Conservation (phyloP, 2,329 filamentous ascomycete genomes). For the Fusarium chlamydosporum region DNA sequence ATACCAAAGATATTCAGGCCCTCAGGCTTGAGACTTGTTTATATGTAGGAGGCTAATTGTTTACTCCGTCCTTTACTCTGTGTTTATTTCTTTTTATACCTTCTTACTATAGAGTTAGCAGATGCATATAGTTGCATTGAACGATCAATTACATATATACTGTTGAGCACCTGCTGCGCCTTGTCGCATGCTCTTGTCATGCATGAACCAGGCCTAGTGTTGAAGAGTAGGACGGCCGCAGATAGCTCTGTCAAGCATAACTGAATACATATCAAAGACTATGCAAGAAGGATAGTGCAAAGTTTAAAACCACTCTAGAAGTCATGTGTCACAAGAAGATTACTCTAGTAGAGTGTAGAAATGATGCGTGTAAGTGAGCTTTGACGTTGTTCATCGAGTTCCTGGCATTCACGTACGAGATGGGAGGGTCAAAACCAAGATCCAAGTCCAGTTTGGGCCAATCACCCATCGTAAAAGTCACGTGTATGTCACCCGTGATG, state of each 20-base stretch:
- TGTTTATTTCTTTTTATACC: neutral
- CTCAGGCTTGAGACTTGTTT: conserved; percentile 2
- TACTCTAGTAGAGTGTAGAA: neutral
- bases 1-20: conserved; percentile 35
- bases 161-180: neutral
- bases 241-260: neutral
- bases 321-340: neutral
- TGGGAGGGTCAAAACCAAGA: conserved; percentile 13
- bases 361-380: conserved; percentile 23
- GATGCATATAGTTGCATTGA: neutral
- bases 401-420: neutral
- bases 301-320: neutral
- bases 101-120: conserved; percentile 1
- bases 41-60: conserved; percentile 6
- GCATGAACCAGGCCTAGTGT: neutral
- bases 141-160: neutral
- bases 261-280: neutral
- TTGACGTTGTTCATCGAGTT: conserved; percentile 2
- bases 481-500: conserved; percentile 33
- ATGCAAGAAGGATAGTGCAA: neutral
- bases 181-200: neutral
- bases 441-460: conserved; percentile 13
- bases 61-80: conserved; percentile 2
- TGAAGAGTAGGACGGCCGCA: neutral
- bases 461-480: conserved; percentile 8